Evolutionary conservation across 208 protist genomes (phyloP).

Genomic region (Leishmania gerbilli): DNA sequence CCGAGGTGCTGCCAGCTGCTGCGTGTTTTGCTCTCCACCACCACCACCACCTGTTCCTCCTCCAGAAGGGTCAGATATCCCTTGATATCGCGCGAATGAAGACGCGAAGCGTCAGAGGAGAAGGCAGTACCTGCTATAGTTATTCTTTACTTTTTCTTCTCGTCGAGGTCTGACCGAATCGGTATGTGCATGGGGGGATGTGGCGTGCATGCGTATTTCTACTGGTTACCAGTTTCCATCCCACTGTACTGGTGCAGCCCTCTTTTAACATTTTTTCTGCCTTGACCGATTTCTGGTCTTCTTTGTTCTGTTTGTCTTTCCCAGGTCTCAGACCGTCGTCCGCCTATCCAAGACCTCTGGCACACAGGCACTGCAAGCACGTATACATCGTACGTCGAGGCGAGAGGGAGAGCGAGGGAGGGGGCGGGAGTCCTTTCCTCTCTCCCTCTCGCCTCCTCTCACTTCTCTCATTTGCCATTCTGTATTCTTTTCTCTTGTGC

Average conservation of each 20-base stretch:
- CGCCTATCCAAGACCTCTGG: neutral
- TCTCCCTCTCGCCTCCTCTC: too few relatives aligned
- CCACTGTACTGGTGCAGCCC: neutral
- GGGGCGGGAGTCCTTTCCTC: neutral
- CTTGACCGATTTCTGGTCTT: neutral
- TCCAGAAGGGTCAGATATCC: neutral
- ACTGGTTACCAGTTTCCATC: neutral
- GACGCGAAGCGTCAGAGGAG: neutral
- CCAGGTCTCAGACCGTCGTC: neutral
- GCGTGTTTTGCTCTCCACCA: neutral
- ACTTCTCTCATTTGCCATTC: neutral
- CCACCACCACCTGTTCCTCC: neutral
- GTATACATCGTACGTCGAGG: neutral
- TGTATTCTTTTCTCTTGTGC: neutral
- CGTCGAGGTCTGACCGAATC: neutral
- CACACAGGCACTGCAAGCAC: neutral
- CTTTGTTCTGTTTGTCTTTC: neutral
- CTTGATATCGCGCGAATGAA: neutral
- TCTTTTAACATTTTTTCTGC: neutral
- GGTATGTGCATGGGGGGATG: neutral
- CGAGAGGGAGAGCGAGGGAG: neutral
- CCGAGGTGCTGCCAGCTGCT: neutral
- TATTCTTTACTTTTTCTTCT: neutral
- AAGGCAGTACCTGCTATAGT: neutral
- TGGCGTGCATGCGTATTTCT: neutral